Conservation (phyloP, 345 rosid species). For the Angophora floribunda region DNA sequence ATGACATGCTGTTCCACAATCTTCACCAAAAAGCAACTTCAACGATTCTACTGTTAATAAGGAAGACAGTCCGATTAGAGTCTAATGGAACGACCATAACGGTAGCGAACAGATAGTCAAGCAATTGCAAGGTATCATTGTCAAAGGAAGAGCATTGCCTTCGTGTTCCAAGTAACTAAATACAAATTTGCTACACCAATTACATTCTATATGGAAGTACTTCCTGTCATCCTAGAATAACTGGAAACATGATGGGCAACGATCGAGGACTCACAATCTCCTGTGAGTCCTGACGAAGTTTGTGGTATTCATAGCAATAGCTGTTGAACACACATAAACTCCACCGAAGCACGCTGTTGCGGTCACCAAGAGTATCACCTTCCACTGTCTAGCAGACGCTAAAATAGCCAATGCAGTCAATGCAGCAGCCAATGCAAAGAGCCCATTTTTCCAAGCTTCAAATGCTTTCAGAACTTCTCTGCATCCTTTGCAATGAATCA, state of each 20-base stretch:
- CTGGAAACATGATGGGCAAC: background rate
- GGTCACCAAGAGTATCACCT: conserved; percentile 40
- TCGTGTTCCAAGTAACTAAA: background rate
- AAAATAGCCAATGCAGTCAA: conserved; percentile 58
- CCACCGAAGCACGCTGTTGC: conserved; percentile 53
- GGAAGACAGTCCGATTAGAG: background rate
- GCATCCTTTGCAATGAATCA: conserved; percentile 84
- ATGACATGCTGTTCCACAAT: background rate
- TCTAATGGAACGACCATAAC: background rate
- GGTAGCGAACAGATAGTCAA: background rate
- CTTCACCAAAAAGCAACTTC: background rate
- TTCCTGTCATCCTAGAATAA: background rate
- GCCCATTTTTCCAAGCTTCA: conserved; percentile 46
- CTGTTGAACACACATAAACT: conserved; percentile 52
- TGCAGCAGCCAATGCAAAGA: conserved; percentile 32
- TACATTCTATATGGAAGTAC: background rate
- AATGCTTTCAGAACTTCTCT: conserved; percentile 47
- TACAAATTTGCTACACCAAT: background rate
- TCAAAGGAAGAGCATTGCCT: background rate
- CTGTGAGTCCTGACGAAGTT: conserved; percentile 85
- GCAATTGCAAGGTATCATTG: background rate
- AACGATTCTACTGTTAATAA: background rate
- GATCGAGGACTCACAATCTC: conserved; percentile 34
- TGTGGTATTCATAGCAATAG: conserved; percentile 61
- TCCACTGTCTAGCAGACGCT: conserved; percentile 65